Conservation (phyloP, 164 flowering plant species). For the Magnolia changhungtana region DNA sequence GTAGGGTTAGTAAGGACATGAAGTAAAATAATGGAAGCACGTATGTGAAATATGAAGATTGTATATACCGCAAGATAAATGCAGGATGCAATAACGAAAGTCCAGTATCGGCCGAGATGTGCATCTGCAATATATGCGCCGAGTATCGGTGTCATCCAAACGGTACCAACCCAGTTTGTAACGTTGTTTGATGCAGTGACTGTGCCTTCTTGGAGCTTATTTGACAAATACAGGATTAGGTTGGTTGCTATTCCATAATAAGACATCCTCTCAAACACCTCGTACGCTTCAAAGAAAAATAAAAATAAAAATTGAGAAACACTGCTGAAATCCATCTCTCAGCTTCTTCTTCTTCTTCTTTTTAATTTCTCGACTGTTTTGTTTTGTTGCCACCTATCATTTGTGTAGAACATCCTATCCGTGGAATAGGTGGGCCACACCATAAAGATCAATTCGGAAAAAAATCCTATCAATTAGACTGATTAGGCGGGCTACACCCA, state of each 20-base stretch:
- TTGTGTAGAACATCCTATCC: no score
- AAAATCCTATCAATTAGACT: no score
- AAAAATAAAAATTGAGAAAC: not conserved
- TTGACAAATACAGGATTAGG: conserved; percentile 24
- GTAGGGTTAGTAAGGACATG: no score
- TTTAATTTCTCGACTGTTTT: no score
- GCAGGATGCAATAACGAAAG: conserved; percentile 22
- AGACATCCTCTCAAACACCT: conserved; percentile 34
- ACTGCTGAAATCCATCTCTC: no score
- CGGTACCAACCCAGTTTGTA: conserved; percentile 32
- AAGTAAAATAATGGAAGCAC: not conserved
- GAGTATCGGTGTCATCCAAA: conserved; percentile 28
- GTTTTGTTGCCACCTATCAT: no score
- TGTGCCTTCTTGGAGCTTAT: conserved; percentile 26
- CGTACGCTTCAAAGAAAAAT: conserved; percentile 20
- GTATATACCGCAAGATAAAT: conserved; percentile 23
- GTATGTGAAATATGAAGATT: not conserved
- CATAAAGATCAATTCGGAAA: no score
- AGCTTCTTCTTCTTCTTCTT: no score
- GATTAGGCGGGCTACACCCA: no score
- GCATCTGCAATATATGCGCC: conserved; percentile 33
- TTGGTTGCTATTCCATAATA: conserved; percentile 31
- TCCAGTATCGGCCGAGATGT: conserved; percentile 28
- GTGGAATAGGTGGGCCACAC: no score
- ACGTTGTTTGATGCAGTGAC: conserved; percentile 28